A percentile compares a stretch with the other conserved stretches of the same genome.
Conservation (phyloP, 208 protist genomes). For the Leishmania mexicana region DNA sequence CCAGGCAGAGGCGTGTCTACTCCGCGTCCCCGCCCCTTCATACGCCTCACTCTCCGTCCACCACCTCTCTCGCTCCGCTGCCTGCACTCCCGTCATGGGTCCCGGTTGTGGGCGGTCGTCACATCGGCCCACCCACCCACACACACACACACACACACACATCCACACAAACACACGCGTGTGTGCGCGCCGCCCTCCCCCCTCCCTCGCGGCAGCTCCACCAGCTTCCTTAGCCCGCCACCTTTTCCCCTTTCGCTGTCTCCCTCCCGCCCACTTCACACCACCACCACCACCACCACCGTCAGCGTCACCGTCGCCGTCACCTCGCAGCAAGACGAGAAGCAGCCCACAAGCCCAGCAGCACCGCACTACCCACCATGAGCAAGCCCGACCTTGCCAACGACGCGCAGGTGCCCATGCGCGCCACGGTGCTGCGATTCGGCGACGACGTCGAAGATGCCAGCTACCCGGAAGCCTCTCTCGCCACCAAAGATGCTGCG, state of each 20-base stretch:
- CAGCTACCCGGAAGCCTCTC: constrained; percentile 10
- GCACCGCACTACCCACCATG: neutral
- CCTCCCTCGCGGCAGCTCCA: neutral
- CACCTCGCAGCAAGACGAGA: too few relatives aligned
- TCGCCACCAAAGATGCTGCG: neutral
- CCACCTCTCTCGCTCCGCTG: neutral
- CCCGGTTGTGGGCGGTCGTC: too few relatives aligned
- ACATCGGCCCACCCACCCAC: too few relatives aligned
- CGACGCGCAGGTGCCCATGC: neutral
- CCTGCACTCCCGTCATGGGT: neutral
- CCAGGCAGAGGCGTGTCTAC: neutral
- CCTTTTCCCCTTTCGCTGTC: neutral
- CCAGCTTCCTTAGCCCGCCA: neutral
- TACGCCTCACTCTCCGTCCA: too few relatives aligned
- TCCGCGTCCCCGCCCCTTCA: neutral
- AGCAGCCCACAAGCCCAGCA: too few relatives aligned
- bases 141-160: too few relatives aligned
- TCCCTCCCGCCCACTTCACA: neutral
- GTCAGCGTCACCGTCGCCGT: too few relatives aligned
- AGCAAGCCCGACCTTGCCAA: neutral
- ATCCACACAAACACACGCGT: neutral
- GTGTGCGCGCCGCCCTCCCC: neutral
- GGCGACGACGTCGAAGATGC: neutral
- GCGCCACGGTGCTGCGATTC: constrained; percentile 3
- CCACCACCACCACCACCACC: too few relatives aligned